A percentile compares a stretch with the other conserved stretches of the same genome.
These are phyloP conservation scores for Biancaea sappan DNA, from an alignment of 306 rosid genomes.

Conservation along the genomic window DNA sequence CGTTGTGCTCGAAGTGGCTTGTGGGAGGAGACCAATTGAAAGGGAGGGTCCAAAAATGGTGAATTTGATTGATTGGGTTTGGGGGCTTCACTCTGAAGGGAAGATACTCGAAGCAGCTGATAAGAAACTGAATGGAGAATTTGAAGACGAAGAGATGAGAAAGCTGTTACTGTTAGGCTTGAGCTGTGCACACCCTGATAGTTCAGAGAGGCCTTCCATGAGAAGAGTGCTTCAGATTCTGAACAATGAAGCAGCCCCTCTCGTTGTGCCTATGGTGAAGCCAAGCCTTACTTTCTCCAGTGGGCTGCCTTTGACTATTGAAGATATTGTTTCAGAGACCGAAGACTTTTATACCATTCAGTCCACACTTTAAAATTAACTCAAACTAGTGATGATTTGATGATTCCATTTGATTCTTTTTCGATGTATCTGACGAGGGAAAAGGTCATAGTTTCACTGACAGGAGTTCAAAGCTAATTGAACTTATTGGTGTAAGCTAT, in stretches of 20 bases:
- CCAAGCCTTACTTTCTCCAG: constrained; percentile 36
- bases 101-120: constrained; percentile 40
- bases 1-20: constrained; percentile 52
- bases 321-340: constrained; percentile 60
- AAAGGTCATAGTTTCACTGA: constrained; percentile 35
- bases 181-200: constrained; percentile 34
- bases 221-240: constrained; percentile 10
- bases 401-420: constrained; percentile 34
- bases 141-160: constrained; percentile 33
- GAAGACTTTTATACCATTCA: constrained; percentile 36
- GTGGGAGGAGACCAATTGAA: constrained; percentile 51
- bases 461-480: constrained; percentile 65
- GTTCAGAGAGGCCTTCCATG: constrained; percentile 6
- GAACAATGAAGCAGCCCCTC: neutral
- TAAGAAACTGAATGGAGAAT: constrained; percentile 35
- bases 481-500: constrained; percentile 43
- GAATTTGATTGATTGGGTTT: constrained; percentile 43
- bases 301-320: constrained; percentile 36
- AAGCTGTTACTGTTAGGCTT: constrained; percentile 34
- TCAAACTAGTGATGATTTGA: constrained; percentile 13
- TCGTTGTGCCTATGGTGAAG: constrained; percentile 11
- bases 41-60: constrained; percentile 35
- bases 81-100: constrained; percentile 43
- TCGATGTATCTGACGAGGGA: too few species aligned
- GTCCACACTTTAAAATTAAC: constrained; percentile 37